These are phyloP conservation scores for Boletales sp. DNA, from an alignment of 768 basidiomycete genomes.

Conservation along the genomic window DNA sequence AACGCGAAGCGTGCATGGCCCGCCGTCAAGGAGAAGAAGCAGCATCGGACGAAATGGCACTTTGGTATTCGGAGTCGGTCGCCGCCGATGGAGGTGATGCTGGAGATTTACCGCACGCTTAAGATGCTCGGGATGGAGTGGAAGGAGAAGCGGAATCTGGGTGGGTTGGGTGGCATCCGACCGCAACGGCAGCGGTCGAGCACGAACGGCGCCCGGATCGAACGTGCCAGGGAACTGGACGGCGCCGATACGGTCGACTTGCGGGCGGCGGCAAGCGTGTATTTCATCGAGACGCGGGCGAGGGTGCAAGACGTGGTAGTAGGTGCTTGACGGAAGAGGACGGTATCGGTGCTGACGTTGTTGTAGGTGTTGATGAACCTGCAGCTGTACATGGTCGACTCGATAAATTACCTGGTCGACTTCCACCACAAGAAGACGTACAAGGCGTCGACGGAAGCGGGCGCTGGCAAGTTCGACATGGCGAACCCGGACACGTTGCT, in stretches of 20 bases:
- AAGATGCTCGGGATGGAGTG: conserved; percentile 94
- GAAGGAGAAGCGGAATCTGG: conserved; percentile 84
- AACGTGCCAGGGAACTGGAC: conserved; percentile 60
- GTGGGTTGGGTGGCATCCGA: conserved; percentile 58
- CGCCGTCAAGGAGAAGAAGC: conserved; percentile 58
- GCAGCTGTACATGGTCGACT: conserved; percentile 94
- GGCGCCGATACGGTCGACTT: conserved; percentile 58
- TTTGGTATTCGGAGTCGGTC: conserved; percentile 94
- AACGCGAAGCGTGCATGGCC: conserved; percentile 44
- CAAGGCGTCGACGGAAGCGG: conserved; percentile 62
- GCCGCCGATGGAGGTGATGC: conserved; percentile 98
- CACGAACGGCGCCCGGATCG: conserved; percentile 45
- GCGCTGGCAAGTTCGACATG: conserved; percentile 71
- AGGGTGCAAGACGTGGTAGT: conserved; percentile 91
- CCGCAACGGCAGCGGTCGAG: conserved; percentile 31
- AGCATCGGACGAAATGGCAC: conserved; percentile 90
- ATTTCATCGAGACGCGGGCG: conserved; percentile 92
- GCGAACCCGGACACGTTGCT: conserved; percentile 28
- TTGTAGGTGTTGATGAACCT: conserved; percentile 91
- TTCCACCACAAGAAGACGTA: conserved; percentile 98
- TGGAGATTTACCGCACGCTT: conserved; percentile 94
- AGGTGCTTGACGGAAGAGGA: conserved; percentile 8
- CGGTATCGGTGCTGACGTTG: background rate
- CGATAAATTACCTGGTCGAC: conserved; percentile 94
- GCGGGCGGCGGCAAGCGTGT: conserved; percentile 71